phyloP scores from a whole-genome alignment of 345 rosid species.

The Linum usitatissimum region DNA sequence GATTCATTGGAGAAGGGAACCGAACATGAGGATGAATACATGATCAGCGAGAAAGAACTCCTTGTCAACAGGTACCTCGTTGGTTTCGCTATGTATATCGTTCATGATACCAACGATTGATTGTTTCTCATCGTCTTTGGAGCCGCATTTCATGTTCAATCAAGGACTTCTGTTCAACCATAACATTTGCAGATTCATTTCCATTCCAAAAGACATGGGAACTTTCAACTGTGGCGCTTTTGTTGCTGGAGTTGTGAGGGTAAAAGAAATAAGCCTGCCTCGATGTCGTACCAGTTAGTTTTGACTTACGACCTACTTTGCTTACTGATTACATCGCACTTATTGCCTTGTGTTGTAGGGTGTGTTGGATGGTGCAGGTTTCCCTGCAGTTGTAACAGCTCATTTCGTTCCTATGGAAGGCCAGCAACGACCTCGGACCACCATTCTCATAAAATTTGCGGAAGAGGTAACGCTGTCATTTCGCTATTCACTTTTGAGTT shows the following conservation, averaged over 20 bases:
- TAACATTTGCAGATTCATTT: slow-evolving; percentile 51
- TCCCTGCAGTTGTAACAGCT: slow-evolving; percentile 93
- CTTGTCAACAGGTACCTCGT: slow-evolving; percentile 71
- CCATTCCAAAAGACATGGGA: slow-evolving; percentile 98
- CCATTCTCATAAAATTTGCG: slow-evolving; percentile 88
- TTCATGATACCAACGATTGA: neutral
- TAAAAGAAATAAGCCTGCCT: slow-evolving; percentile 14
- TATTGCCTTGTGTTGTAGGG: slow-evolving; percentile 46
- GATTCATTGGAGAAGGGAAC: slow-evolving; percentile 99
- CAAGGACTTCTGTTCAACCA: neutral
- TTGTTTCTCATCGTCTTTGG: neutral
- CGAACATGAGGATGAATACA: slow-evolving; percentile 97
- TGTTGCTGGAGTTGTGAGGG: slow-evolving; percentile 97
- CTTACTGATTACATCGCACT: slow-evolving; percentile 1
- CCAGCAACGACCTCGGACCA: slow-evolving; percentile 87
- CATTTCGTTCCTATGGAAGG: slow-evolving; percentile 99
- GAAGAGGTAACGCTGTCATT: slow-evolving; percentile 62
- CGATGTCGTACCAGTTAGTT: no score
- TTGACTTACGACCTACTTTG: slow-evolving; percentile 9
- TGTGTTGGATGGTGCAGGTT: slow-evolving; percentile 82
- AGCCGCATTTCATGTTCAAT: no score
- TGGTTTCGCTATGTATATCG: neutral
- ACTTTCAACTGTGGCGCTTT: slow-evolving; percentile 98
- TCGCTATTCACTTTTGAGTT: neutral
- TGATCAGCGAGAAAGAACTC: slow-evolving; percentile 98